These are phyloP conservation scores for Phytophthora citricola DNA, from an alignment of 352 stramenopile species.

Conservation along the genomic window DNA sequence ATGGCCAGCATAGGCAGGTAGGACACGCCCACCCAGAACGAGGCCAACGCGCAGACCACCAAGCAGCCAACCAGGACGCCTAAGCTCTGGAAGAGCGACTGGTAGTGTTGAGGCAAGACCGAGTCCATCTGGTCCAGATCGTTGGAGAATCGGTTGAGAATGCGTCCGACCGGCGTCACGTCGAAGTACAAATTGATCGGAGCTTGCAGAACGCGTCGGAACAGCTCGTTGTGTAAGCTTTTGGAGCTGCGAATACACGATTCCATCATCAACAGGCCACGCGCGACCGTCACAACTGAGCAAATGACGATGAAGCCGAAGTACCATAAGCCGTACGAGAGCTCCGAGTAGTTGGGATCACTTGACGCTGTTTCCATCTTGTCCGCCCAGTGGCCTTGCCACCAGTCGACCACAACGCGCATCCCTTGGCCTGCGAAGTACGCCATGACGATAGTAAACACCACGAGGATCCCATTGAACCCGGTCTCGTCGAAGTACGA, in stretches of 20 bases:
- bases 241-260: slow-evolving; percentile 38
- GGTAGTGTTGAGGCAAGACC: slow-evolving; percentile 46
- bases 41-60: slow-evolving; percentile 50
- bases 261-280: slow-evolving; percentile 37
- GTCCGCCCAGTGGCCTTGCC: slow-evolving; percentile 43
- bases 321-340: slow-evolving; percentile 47
- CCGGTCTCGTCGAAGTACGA: slow-evolving; percentile 49
- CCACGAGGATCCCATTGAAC: slow-evolving; percentile 31
- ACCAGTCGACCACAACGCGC: slow-evolving; percentile 41
- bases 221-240: slow-evolving; percentile 43
- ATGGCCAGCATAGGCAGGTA: slow-evolving; percentile 66
- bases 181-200: slow-evolving; percentile 61
- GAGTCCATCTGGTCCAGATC: slow-evolving; percentile 61
- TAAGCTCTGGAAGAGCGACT: slow-evolving; percentile 39
- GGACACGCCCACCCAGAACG: slow-evolving; percentile 50
- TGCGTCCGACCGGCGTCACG: slow-evolving; percentile 54
- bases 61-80: slow-evolving; percentile 40
- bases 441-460: slow-evolving; percentile 24
- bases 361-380: slow-evolving; percentile 27
- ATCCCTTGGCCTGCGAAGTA: slow-evolving; percentile 28
- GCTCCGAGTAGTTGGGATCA: slow-evolving; percentile 46
- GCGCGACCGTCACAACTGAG: slow-evolving; percentile 23
- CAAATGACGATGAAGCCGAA: slow-evolving; percentile 41
- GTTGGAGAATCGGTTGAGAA: slow-evolving; percentile 60
- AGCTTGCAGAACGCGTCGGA: slow-evolving; percentile 46